Evolutionary conservation across 805 yeast species (phyloP), one percentile per base, ranked within the genome.

Genomic region (Isabelozyma pseudorhagii): DNA sequence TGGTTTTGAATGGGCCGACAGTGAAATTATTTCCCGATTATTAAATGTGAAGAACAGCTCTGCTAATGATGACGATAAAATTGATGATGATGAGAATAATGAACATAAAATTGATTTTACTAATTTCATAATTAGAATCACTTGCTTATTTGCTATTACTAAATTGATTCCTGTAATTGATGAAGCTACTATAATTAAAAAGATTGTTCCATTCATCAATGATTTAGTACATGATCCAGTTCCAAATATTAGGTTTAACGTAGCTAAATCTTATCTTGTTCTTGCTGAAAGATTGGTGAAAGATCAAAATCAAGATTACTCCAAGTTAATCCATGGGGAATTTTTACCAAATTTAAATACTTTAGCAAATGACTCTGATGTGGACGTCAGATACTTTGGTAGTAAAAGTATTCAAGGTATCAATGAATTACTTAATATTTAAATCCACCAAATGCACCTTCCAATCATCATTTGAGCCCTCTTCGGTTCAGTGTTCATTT

Each of bases 171-270:
- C 91, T 6, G 96, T 85, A 36, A 80, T 93, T 27, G 70, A 76
- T 52, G 69, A 75, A 38, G 70, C 69, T 14, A 80, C 84, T 42
- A 80, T 88, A 18, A 74, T 81, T 40, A 75, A 77, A 40, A 84
- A 85, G 56, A 80, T 92, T 42, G 74, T 91, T 59, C 97, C 97
- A 21, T 92, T 89, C 61, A 76, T 94, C 52, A 78, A 83, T 56
- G 83, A 81, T 45, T 76, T 93, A 59, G 77, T 84, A 39, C 76
- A 75, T 38, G 99, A 94, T 70, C 79, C 83, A 7, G 97, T 94
- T 49, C 97, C 99, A 59, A 94, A 94, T 68, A 92, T 94, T 54
- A 81, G 97, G 63, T 94, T 94, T 74, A 94, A 92, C 70, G 91
- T 88, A 54, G 97, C 99, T 27, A 91, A 90, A 68, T 81, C 96